Evolutionary conservation across 768 basidiomycete genomes (phyloP).

Genomic region (Gymnopilus junonius): DNA sequence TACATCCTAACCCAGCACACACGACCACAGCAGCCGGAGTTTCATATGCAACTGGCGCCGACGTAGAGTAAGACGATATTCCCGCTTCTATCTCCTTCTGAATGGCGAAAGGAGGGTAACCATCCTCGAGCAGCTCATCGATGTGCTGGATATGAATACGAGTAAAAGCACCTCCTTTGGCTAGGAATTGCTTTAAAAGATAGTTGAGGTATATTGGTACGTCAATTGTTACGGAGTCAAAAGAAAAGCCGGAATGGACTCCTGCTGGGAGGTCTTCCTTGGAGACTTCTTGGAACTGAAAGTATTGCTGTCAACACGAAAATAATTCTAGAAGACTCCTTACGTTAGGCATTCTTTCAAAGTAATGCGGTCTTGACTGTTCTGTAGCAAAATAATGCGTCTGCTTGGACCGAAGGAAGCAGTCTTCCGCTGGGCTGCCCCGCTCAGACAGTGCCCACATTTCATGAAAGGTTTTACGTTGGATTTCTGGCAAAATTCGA

Average conservation of each 20-base stretch:
- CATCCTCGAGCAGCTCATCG: conserved; percentile 55
- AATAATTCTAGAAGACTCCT: conserved; percentile 26
- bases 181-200: conserved; percentile 60
- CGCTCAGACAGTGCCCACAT: conserved; percentile 75
- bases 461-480: conserved; percentile 67
- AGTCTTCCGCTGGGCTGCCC: conserved; percentile 54
- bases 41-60: background rate
- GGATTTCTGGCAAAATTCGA: conserved; percentile 53
- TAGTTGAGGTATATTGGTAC: conserved; percentile 65
- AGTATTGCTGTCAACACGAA: background rate
- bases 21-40: conserved; percentile 61
- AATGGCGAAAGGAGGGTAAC: conserved; percentile 26
- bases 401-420: conserved; percentile 67
- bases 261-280: conserved; percentile 43
- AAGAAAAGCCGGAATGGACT: conserved; percentile 50
- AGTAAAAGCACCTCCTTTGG: conserved; percentile 54
- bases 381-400: conserved; percentile 58
- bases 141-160: conserved; percentile 62
- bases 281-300: conserved; percentile 38
- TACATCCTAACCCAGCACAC: conserved; percentile 78
- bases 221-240: conserved; percentile 70
- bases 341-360: conserved; percentile 59
- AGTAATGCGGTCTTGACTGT: conserved; percentile 37
- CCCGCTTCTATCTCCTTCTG: conserved; percentile 5
- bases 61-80: background rate